Base-by-base conservation (phyloP, 1,139 yeast genomes). In the Cylindricascospora bacillispora region DNA sequence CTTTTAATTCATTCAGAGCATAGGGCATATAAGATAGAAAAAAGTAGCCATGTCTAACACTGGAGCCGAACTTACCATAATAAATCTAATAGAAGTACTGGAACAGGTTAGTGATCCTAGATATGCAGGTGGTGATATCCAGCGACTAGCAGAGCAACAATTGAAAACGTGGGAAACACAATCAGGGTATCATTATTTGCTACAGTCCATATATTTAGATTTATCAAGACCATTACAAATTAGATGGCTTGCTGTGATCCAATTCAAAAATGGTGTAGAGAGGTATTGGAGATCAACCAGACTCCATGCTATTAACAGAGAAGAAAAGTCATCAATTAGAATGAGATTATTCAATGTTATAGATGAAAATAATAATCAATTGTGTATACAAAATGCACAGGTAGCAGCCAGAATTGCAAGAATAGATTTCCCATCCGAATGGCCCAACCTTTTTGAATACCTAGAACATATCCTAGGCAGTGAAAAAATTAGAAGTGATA, bases 241-340 rank as follows among this genome's bases (percentile, higher is more conserved):
- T 6, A 62, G 97, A 46, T 83, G 94, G 93, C 60, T 86, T 25
- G 86, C 95, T 0, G 66, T 83, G 3, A 86, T 89, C 26, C 80
- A 80, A 41, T 72, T 89, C 52, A 89, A 89, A 47, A 89, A 86
- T 54, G 93, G 93, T 1, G 61, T 82, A 15, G 93, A 82, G 19
- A 73, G 67, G 44, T 73, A 73, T 45, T 86, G 97, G 97, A 62
- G 95, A 35, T 60, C 75, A 1, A 65, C 83, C 0, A 63, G 82
- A 17, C 57, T 43, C 14, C 52, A 56, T 42, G 70, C 81, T 2
- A 72, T 83, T 11, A 41, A 63, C 6, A 67, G 65, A 30, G 83
- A 77, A 10, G 95, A 85, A 45, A 86, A 85, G 49, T 41, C 43
- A 0, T 67, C 65, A 31, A 81, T 89, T 29, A 65, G 76, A 32